Conservation (phyloP, 73 alveolate genomes). For the Paramecium pentaurelia region DNA sequence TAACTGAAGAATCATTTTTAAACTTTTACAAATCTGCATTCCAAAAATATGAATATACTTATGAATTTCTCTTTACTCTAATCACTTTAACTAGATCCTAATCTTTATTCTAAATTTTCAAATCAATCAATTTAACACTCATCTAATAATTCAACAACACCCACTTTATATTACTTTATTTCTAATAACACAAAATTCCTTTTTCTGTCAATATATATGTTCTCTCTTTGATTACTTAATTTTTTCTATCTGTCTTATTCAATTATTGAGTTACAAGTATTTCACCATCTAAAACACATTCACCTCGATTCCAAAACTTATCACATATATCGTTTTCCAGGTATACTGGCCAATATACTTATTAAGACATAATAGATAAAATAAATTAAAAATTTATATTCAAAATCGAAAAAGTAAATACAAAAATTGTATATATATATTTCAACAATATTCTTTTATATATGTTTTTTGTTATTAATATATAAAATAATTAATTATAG, state of each 20-base stretch:
- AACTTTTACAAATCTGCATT: background rate
- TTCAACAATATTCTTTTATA: too few relatives aligned
- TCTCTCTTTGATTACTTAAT: background rate
- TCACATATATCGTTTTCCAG: background rate
- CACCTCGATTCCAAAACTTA: background rate
- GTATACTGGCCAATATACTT: conserved; percentile 14
- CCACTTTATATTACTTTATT: background rate
- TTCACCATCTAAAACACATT: background rate
- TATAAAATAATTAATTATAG: background rate
- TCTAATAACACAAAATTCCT: background rate
- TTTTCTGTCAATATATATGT: background rate
- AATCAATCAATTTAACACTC: background rate
- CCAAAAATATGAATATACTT: background rate
- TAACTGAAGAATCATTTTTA: background rate
- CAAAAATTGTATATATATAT: too few relatives aligned
- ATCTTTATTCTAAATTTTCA: background rate
- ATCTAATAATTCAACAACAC: background rate
- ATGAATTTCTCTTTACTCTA: background rate
- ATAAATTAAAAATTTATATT: background rate
- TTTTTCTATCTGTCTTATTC: background rate
- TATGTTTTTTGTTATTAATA: too few relatives aligned
- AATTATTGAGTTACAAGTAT: background rate
- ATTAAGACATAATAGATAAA: background rate
- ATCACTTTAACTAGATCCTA: background rate
- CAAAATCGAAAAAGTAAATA: background rate